Evolutionary conservation across 2,329 filamentous ascomycete species (phyloP).

Genomic region (Aspergillus brunneoviolaceus): DNA sequence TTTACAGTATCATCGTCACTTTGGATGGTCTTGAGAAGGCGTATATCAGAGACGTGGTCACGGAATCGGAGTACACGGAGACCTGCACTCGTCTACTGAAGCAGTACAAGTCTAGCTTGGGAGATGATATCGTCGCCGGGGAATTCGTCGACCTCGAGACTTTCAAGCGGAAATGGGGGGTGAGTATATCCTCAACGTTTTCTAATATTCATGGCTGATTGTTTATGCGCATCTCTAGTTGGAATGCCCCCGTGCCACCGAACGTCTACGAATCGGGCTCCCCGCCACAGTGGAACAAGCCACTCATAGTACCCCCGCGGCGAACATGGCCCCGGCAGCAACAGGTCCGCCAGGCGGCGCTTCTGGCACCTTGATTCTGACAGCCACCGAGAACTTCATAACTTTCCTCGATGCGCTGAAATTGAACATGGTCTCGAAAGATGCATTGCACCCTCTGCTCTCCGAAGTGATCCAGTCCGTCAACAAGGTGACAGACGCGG

Average conservation of each 20-base stretch:
- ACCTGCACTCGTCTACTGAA: constrained; percentile 91
- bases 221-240: constrained; percentile 57
- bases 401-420: constrained; percentile 94
- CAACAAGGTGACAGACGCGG: constrained; percentile 91
- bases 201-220: background rate
- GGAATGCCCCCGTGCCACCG: constrained; percentile 90
- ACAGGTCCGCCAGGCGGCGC: constrained; percentile 37
- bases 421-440: constrained; percentile 88
- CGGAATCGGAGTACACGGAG: constrained; percentile 90
- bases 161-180: constrained; percentile 90
- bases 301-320: constrained; percentile 49
- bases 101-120: constrained; percentile 93
- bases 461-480: constrained; percentile 96
- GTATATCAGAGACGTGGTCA: constrained; percentile 91
- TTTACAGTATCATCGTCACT: constrained; percentile 96
- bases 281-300: constrained; percentile 74
- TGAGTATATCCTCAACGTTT: constrained; percentile 48
- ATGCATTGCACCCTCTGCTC: constrained; percentile 90
- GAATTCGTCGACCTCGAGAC: constrained; percentile 85
- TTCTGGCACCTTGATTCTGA: constrained; percentile 70
- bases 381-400: constrained; percentile 97
- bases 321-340: constrained; percentile 36
- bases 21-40: constrained; percentile 94
- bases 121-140: constrained; percentile 84
- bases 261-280: constrained; percentile 87